These are phyloP conservation scores for Penicillium daleae DNA, from an alignment of 495 filamentous ascomycete species.

Conservation along the genomic window DNA sequence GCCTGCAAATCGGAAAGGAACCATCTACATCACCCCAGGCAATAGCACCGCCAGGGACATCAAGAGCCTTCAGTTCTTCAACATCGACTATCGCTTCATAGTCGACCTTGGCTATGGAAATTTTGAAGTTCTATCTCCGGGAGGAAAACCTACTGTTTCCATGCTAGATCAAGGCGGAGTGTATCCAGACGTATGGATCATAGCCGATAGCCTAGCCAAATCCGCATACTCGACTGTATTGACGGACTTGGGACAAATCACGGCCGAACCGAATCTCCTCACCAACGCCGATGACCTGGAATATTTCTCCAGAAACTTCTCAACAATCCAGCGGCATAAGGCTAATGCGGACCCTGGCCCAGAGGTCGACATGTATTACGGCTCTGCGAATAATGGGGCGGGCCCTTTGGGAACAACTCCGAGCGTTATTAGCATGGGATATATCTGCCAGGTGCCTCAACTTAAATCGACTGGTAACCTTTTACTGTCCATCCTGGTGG, in stretches of 20 bases:
- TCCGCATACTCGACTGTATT: conserved; percentile 3
- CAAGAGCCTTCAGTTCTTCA: conserved; percentile 1
- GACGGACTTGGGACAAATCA: conserved; percentile 3
- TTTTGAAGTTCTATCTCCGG: background rate
- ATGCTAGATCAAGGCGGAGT: background rate
- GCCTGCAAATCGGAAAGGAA: background rate
- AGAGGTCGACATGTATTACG: background rate
- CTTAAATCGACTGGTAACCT: background rate
- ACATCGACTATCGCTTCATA: conserved; percentile 3
- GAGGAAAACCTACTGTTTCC: background rate
- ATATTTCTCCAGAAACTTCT: conserved; percentile 3
- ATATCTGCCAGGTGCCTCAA: conserved; percentile 3
- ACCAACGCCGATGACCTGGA: conserved; percentile 2
- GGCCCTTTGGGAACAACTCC: background rate
- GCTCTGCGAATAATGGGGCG: background rate
- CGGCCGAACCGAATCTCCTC: background rate
- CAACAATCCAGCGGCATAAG: conserved; percentile 1
- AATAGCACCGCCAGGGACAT: conserved; percentile 2
- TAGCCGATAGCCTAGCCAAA: conserved; percentile 2
- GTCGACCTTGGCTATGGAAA: conserved; percentile 4
- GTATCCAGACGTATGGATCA: conserved; percentile 3
- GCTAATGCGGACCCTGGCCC: background rate
- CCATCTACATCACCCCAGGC: background rate
- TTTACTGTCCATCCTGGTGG: background rate
- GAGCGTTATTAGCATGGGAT: background rate